phyloP scores from a whole-genome alignment of 345 rosid species.

The Viola odorata region DNA sequence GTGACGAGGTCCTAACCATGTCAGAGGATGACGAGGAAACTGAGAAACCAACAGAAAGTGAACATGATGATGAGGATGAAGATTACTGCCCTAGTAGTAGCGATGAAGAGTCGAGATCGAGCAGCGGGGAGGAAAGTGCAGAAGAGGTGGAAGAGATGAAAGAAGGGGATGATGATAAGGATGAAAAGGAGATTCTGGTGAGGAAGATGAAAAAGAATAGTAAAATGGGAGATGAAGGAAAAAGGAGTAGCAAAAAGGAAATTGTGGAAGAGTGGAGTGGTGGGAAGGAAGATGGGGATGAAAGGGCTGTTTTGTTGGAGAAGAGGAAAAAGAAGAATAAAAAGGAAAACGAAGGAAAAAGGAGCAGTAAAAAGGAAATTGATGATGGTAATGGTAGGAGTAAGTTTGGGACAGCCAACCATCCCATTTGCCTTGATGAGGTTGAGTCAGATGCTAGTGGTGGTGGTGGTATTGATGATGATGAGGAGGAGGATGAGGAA shows the following conservation, averaged over 20 bases:
- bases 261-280: no score
- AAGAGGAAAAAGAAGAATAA: not conserved
- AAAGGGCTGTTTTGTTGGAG: not conserved
- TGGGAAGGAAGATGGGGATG: conserved; percentile 13
- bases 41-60: not conserved
- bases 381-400: no score
- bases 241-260: no score
- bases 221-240: no score
- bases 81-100: conserved; percentile 1
- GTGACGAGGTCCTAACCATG: not conserved
- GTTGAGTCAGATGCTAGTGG: no score
- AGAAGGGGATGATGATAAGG: conserved; percentile 6
- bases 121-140: not conserved
- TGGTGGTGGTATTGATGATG: no score
- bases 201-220: not conserved
- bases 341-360: no score
- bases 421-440: no score
- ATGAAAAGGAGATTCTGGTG: not conserved
- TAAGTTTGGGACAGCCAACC: no score
- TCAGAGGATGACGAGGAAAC: conserved; percentile 7
- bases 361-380: no score
- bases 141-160: conserved; percentile 4
- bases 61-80: not conserved
- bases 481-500: no score
- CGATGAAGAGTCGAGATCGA: not conserved